Evolutionary conservation across 345 rosid species (phyloP).

Genomic region (Iberis pinnata): DNA sequence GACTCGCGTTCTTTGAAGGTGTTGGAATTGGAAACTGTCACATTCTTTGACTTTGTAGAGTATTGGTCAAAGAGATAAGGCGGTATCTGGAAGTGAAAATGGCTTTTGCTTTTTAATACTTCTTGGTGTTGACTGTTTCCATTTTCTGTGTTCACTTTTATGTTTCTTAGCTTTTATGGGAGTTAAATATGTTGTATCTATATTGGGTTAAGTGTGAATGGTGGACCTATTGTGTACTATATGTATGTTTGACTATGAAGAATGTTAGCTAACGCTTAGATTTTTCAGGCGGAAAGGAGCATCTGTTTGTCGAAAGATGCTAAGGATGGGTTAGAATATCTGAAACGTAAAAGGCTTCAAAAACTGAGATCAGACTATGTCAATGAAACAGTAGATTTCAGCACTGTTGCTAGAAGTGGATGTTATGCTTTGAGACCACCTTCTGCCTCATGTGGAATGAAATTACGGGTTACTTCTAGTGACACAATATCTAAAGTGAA

Average conservation of each 20-base stretch:
- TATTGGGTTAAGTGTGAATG: constrained; percentile 23
- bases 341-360: constrained; percentile 82
- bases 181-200: constrained; percentile 13
- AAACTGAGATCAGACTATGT: constrained; percentile 49
- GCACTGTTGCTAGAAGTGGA: constrained; percentile 65
- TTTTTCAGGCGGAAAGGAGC: constrained; percentile 89
- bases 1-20: constrained; percentile 29
- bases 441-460: constrained; percentile 70
- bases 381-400: constrained; percentile 36
- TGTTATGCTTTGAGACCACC: constrained; percentile 68
- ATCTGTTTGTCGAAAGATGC: constrained; percentile 64
- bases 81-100: constrained; percentile 17
- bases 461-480: constrained; percentile 46
- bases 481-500: constrained; percentile 34
- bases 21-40: constrained; percentile 19
- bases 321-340: constrained; percentile 57
- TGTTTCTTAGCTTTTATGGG: constrained; percentile 16
- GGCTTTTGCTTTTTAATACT: no score
- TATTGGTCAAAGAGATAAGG: constrained; percentile 32
- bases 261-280: constrained; percentile 13
- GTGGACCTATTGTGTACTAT: constrained; percentile 22
- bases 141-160: constrained; percentile 27
- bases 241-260: constrained; percentile 6
- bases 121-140: constrained; percentile 31
- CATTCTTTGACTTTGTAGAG: constrained; percentile 27